Percentiles rank a stretch among this genome's conserved stretches.
These are phyloP conservation scores for Vitis hybrid DNA, from an alignment of 177 flowering plant genomes.

Conservation along the genomic window DNA sequence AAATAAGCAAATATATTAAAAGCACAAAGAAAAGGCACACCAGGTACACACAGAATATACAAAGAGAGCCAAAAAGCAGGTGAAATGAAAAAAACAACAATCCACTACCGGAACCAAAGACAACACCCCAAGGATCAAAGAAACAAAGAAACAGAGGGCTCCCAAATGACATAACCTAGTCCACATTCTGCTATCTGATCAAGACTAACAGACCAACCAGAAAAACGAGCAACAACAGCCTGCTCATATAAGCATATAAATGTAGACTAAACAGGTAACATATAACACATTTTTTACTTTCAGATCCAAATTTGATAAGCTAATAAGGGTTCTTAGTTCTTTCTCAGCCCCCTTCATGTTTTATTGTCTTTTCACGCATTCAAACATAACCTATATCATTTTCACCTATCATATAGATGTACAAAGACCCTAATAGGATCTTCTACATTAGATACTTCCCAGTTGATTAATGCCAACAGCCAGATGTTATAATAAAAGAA, in stretches of 20 bases:
- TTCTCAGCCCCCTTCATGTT: neutral
- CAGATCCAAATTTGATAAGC: neutral
- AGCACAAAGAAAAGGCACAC: too few relatives aligned
- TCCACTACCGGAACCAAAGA: too few relatives aligned
- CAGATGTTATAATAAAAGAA: neutral
- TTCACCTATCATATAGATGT: neutral
- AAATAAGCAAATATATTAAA: too few relatives aligned
- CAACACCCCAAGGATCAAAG: too few relatives aligned
- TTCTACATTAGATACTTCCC: neutral
- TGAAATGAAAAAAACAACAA: too few relatives aligned
- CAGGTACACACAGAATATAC: too few relatives aligned
- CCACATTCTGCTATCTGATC: too few relatives aligned
- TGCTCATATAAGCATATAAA: neutral
- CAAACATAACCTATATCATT: neutral
- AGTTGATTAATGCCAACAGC: neutral
- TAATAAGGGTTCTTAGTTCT: neutral
- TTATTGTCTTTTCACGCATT: neutral
- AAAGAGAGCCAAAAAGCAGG: too few relatives aligned
- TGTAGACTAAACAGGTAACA: neutral
- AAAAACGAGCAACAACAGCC: too few relatives aligned
- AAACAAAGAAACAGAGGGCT: too few relatives aligned
- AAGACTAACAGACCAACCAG: too few relatives aligned
- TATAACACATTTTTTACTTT: neutral
- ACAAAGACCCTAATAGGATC: neutral
- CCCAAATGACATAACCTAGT: too few relatives aligned